Conservation (phyloP, 495 filamentous ascomycete species). For the Aspergillus olivimuriae region DNA sequence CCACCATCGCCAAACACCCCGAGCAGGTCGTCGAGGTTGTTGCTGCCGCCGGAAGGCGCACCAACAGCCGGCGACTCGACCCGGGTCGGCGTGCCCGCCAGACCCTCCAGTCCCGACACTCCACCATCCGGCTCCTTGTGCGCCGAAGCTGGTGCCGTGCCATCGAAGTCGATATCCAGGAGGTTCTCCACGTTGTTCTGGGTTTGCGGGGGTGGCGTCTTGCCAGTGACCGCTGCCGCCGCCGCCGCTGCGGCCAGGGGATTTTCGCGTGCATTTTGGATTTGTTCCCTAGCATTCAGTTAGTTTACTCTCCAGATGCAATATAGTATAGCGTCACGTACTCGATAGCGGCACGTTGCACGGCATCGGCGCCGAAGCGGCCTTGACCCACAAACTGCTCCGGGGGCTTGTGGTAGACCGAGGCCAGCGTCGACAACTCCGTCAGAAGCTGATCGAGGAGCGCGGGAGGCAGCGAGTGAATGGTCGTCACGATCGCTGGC, state of each 20-base stretch:
- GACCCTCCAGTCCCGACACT: constrained; percentile 62
- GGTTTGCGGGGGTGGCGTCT: constrained; percentile 38
- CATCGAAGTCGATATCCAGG: constrained; percentile 97
- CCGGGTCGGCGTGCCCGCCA: constrained; percentile 75
- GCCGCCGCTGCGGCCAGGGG: constrained; percentile 83
- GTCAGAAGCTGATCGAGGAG: constrained; percentile 81
- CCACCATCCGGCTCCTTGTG: constrained; percentile 61
- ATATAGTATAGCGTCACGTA: constrained; percentile 22
- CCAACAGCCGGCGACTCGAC: constrained; percentile 54
- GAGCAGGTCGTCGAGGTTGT: constrained; percentile 85
- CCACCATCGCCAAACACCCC: constrained; percentile 61
- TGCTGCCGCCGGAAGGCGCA: constrained; percentile 45
- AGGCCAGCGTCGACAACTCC: constrained; percentile 93
- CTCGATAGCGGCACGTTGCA: constrained; percentile 93
- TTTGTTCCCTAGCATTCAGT: constrained; percentile 59
- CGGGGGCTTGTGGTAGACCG: constrained; percentile 98
- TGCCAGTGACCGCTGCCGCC: constrained; percentile 57
- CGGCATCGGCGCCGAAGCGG: constrained; percentile 86
- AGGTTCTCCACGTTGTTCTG: constrained; percentile 89
- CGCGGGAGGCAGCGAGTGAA: constrained; percentile 73
- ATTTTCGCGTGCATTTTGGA: constrained; percentile 86
- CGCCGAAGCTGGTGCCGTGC: constrained; percentile 80
- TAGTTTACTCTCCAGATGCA: not conserved
- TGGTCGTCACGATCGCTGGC: constrained; percentile 88
- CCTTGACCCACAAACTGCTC: constrained; percentile 95